phyloP scores from a whole-genome alignment of 2,329 filamentous ascomycete species.

The Ceratocystis alfenasii region DNA sequence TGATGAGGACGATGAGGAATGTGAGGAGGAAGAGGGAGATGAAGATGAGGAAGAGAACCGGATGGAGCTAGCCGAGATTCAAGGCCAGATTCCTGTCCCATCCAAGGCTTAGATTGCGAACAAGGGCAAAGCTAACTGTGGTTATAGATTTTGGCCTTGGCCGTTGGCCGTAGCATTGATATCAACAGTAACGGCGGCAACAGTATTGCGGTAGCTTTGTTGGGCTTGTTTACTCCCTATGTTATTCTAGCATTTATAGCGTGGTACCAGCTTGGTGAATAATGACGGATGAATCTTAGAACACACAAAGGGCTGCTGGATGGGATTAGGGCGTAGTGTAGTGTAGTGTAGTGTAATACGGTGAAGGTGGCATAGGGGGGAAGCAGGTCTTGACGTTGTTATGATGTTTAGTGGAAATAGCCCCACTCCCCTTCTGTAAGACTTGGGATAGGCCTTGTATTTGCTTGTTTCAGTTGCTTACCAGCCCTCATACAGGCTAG shows the following conservation, averaged over 20 bases:
- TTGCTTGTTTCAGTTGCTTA: too few relatives aligned
- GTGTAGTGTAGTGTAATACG: neutral
- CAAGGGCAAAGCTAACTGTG: neutral
- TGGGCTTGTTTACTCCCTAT: neutral
- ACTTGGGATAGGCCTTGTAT: too few relatives aligned
- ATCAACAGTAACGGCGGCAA: neutral
- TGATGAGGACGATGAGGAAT: constrained; percentile 48
- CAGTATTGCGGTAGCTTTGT: neutral
- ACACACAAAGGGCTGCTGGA: neutral
- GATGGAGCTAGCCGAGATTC: constrained; percentile 26
- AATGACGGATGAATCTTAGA: neutral
- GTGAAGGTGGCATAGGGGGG: neutral
- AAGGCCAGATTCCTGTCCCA: constrained; percentile 13
- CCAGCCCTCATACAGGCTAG: too few relatives aligned
- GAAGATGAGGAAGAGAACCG: constrained; percentile 43
- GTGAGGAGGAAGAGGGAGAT: constrained; percentile 48
- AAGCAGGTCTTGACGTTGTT: too few relatives aligned
- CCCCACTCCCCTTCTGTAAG: too few relatives aligned
- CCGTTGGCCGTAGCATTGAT: neutral
- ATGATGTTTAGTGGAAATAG: too few relatives aligned
- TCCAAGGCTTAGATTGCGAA: neutral
- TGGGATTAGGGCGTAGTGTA: neutral
- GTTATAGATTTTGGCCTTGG: neutral
- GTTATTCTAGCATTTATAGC: constrained; percentile 1
- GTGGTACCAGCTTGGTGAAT: neutral